Conservation (phyloP, 768 basidiomycete species). For the Termitomyces sp. region DNA sequence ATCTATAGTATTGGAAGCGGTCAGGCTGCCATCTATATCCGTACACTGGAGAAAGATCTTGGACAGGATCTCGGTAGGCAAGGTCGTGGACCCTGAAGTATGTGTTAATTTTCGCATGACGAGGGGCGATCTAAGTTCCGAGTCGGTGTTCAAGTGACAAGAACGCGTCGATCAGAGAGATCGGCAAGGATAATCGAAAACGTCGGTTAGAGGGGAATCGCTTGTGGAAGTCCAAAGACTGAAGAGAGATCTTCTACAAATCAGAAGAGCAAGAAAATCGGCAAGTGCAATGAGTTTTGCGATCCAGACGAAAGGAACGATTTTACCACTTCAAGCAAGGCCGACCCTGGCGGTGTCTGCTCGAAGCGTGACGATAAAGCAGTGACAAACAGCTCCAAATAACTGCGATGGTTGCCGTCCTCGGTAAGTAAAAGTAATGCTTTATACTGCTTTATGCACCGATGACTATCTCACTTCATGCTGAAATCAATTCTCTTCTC, state of each 20-base stretch:
- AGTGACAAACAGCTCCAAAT: neutral
- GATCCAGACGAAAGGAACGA: slow-evolving; percentile 13
- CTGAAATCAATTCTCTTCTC: neutral
- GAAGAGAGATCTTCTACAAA: slow-evolving; percentile 11
- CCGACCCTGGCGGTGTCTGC: slow-evolving; percentile 5
- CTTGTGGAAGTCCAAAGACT: neutral
- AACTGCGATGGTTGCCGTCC: neutral
- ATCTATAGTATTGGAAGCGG: slow-evolving; percentile 27
- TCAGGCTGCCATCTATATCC: slow-evolving; percentile 25
- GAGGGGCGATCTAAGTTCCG: neutral
- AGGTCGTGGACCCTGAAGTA: slow-evolving; percentile 2
- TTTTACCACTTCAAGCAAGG: slow-evolving; percentile 13
- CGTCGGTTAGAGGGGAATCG: neutral
- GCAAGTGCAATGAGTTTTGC: neutral
- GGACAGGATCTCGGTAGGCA: slow-evolving; percentile 35
- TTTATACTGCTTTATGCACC: neutral
- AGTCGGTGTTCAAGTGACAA: neutral
- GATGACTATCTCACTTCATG: neutral
- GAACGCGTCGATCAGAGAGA: slow-evolving; percentile 12
- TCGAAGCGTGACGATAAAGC: neutral
- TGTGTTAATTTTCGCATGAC: slow-evolving; percentile 6
- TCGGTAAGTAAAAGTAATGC: no score
- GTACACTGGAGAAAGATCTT: slow-evolving; percentile 37
- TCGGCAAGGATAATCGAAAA: slow-evolving; percentile 3
- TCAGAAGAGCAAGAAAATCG: slow-evolving; percentile 5